Base-by-base conservation (phyloP, 257 asterid species). In the Haberlea rhodopensis region DNA sequence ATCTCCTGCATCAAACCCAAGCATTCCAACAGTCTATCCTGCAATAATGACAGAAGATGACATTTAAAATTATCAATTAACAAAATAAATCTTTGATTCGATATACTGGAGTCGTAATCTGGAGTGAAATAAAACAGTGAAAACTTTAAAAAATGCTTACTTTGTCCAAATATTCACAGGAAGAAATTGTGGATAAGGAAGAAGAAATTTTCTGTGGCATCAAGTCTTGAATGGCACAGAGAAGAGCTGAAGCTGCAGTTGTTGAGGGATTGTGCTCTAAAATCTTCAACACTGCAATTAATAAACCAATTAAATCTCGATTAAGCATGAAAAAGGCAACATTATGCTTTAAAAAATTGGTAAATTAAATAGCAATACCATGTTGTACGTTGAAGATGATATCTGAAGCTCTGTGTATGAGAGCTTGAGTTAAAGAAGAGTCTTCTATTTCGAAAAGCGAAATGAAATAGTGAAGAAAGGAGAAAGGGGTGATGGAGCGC, bases 401-500 rank as follows among this genome's bases (percentile, higher is more conserved):
- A 57, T 76, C 70, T 2, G 85, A 78, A 46, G 87, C 80, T 63
- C 81, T 68, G 37, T 29, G 62, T 26, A 59, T 70, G 49, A 85
- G 80, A 59, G 80, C 62, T 15, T 40, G 69, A 70, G 67, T n/a
- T 57, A 73, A 43, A 37, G 57, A 62, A 57, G 81, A 49, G 73
- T 76, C 85, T 6, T 71, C 43, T 48, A 59, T 54, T 0, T 76
- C 16, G 43, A 77, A 56, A 21, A 80, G 27, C 11, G 88, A 76
- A 61, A 73, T 20, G 54, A 81, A 84, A 65, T 67, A 68, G 10
- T 63, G 72, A 70, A 84, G 84, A 43, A 84, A 84, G 7, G 90
- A 81, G 78, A 84, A 81, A 32, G 90, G 90, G 20, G 90, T 84
- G 63, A 84, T 70, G 4, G 84, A 84, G 25, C 90, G 75, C 81